Percentiles rank a stretch among this genome's conserved stretches.
phyloP scores from a whole-genome alignment of 371 early-diverging fungal species.

The Funneliformis caledonium region DNA sequence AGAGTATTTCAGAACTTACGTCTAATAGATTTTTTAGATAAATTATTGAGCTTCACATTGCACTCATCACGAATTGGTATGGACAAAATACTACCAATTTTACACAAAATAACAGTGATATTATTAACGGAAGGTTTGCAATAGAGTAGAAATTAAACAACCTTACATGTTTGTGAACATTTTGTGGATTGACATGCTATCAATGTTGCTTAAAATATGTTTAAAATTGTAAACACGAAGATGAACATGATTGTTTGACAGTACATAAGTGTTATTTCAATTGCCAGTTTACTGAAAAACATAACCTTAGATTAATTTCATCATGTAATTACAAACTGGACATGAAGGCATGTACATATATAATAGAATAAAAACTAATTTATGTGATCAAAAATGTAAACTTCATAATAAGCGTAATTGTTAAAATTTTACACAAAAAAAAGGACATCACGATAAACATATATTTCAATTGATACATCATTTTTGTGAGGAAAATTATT shows the following conservation, averaged over 20 bases:
- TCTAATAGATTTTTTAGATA: conserved; percentile 26
- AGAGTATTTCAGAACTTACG: neutral
- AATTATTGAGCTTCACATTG: neutral
- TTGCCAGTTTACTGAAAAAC: conserved; percentile 41
- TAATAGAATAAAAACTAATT: neutral
- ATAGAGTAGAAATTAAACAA: conserved; percentile 7
- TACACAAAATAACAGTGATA: conserved; percentile 27
- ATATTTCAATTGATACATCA: conserved; percentile 37
- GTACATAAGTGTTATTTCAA: conserved; percentile 41
- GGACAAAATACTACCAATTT: conserved; percentile 7
- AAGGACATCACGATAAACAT: conserved; percentile 37
- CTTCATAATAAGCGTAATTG: conserved; percentile 2
- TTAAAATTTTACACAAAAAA: conserved; percentile 20
- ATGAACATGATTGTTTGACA: conserved; percentile 43
- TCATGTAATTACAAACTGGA: conserved; percentile 29
- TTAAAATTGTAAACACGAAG: conserved; percentile 24
- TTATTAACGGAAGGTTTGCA: conserved; percentile 8
- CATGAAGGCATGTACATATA: conserved; percentile 38
- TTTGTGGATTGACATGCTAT: conserved; percentile 19
- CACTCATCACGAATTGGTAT: conserved; percentile 35
- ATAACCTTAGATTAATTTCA: conserved; percentile 19
- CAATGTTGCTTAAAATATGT: conserved; percentile 41
- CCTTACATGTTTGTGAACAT: conserved; percentile 12
- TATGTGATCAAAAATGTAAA: conserved; percentile 20
- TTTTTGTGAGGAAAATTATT: conserved; percentile 42